Evolutionary conservation across 78 protist species (phyloP).

Genomic region (Dictyostelium firmibasis): DNA sequence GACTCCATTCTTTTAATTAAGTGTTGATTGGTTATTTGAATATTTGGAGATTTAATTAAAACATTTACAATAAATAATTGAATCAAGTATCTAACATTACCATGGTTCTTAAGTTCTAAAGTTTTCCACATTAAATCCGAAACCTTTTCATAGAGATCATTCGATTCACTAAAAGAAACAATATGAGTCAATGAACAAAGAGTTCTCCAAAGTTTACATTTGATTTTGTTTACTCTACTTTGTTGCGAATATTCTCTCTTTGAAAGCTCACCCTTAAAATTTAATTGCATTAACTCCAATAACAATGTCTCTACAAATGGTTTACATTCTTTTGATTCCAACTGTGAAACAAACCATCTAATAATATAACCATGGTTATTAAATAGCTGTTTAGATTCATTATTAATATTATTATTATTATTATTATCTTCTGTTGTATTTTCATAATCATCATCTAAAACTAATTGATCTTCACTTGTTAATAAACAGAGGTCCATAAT

Average conservation of each 20-base stretch:
- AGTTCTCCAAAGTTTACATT: constrained; percentile 67
- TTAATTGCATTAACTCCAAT: constrained; percentile 28
- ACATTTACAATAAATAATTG: constrained; percentile 59
- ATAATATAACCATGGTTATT: constrained; percentile 75
- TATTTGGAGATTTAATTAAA: constrained; percentile 12
- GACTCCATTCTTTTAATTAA: background rate
- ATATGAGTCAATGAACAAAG: constrained; percentile 49
- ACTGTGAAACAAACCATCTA: constrained; percentile 47
- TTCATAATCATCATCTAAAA: background rate
- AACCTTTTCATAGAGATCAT: background rate
- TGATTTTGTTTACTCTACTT: constrained; percentile 35
- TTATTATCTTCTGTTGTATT: background rate
- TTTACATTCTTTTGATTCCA: background rate
- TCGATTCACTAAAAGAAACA: background rate
- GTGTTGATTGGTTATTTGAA: background rate
- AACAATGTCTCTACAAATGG: constrained; percentile 31
- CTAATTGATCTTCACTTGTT: constrained; percentile 23
- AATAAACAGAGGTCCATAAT: constrained; percentile 49
- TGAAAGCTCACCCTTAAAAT: constrained; percentile 18
- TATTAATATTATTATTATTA: background rate
- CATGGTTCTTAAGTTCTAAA: constrained; percentile 57
- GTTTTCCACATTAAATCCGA: constrained; percentile 48
- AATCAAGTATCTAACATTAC: constrained; percentile 66
- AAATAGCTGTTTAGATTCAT: background rate
- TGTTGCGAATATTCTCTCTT: constrained; percentile 72